Evolutionary conservation across 1,284 basidiomycete species (phyloP), one percentile per base, ranked within the genome.

Genomic region (Puccinia triticina): DNA sequence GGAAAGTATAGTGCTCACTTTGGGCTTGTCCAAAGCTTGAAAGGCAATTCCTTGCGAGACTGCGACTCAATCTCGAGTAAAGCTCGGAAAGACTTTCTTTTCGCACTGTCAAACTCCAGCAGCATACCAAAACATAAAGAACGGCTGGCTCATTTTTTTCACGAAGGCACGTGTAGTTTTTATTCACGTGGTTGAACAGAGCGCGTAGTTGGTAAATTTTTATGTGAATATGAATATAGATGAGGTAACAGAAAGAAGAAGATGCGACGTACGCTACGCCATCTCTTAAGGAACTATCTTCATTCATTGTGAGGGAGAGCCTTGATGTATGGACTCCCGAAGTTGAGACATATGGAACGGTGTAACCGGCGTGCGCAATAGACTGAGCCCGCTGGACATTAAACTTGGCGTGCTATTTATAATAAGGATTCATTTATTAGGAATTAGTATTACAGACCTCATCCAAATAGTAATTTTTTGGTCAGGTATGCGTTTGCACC

Each of bases 11-110:
- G 29, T 59, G 29, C 57, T 29, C 57, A 59, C 57, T 32, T 59
- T 59, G 57, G 57, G 57, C 57, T 59, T 5, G 18, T 26, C 57
- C 57, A 59, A 26, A 59, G n/a, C 29, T 59, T 59, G 57, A 59
- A 26, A n/a, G 57, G 57, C 21, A 59, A 26, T 26, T 29, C n/a
- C 57, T 32, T n/a, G 26, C 14, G 57, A 59, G 57, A 59, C 26
- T 59, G 23, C n/a, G 57, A 26, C n/a, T 29, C 26, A 14, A 59
- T 8, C n/a, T 1, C 29, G 4, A 59, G 5, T n/a, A 5, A 29
- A 59, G 57, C 26, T 59, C 29, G 8, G n/a, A 59, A 59, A 59
- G 57, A 59, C n/a, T 29, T 59, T 10, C 29, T 26, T 26, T n/a
- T 14, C n/a, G 57, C 50, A 14, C 50, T 46, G 14, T 46, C 50